Percentiles rank a stretch among this genome's conserved stretches.
These are phyloP conservation scores for Aechmea fasciata DNA, from an alignment of 176 grass and related monocot species.

Conservation along the genomic window DNA sequence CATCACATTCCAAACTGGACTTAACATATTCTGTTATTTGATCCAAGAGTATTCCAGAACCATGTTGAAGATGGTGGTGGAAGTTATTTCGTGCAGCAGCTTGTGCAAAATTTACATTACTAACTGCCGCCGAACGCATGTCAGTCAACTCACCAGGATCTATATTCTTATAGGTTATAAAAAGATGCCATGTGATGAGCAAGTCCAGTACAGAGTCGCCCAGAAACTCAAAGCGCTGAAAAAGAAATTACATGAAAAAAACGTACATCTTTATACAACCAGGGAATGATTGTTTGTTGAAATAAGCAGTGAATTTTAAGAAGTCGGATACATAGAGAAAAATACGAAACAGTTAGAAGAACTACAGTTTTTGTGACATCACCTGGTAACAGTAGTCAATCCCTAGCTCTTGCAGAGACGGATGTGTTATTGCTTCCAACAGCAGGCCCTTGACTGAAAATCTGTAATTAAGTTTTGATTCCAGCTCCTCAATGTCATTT, in stretches of 20 bases:
- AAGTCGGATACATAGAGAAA: neutral
- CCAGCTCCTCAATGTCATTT: neutral
- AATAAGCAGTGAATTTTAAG: neutral
- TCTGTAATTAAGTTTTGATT: constrained; percentile 5
- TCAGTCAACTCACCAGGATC: constrained; percentile 10
- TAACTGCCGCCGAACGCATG: constrained; percentile 2
- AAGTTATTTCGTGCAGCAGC: constrained; percentile 5
- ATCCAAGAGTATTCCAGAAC: constrained; percentile 7
- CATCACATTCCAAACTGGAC: neutral
- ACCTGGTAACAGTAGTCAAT: constrained; percentile 7
- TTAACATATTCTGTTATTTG: constrained; percentile 6
- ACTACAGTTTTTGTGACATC: neutral
- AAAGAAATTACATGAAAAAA: neutral
- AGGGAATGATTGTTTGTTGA: neutral
- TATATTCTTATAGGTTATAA: neutral
- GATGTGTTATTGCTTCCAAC: constrained; percentile 10
- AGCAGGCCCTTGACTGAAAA: neutral
- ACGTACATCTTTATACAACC: neutral
- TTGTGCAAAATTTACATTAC: constrained; percentile 12
- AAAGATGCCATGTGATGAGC: constrained; percentile 9
- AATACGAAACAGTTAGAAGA: neutral
- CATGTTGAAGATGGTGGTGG: constrained; percentile 3
- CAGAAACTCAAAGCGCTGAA: constrained; percentile 5
- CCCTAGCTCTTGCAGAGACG: neutral
- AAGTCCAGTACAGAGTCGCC: constrained; percentile 6